These are phyloP conservation scores for Glycine soja DNA, from an alignment of 306 rosid species.

Conservation along the genomic window DNA sequence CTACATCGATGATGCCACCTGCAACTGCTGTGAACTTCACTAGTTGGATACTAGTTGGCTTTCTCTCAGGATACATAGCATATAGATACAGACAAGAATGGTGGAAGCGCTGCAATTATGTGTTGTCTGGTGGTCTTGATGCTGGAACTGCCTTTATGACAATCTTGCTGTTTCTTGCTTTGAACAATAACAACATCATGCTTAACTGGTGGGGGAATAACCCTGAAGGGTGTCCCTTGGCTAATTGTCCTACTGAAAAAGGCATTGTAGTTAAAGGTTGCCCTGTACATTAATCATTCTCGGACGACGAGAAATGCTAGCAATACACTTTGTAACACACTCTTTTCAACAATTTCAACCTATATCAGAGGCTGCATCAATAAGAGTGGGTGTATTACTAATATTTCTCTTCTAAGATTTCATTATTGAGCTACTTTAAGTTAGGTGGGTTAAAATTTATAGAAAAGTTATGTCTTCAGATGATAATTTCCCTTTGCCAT, in stretches of 20 bases:
- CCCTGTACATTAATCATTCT: slow-evolving; percentile 48
- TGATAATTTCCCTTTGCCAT: slow-evolving; percentile 3
- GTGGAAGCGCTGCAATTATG: slow-evolving; percentile 78
- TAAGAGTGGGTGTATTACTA: neutral
- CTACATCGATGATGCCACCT: slow-evolving; percentile 83
- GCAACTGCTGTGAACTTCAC: slow-evolving; percentile 77
- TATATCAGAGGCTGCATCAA: neutral
- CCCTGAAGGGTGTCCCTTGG: slow-evolving; percentile 75
- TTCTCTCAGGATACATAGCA: slow-evolving; percentile 61
- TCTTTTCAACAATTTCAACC: neutral
- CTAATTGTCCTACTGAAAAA: slow-evolving; percentile 71
- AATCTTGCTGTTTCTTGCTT: slow-evolving; percentile 59
- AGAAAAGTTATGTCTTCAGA: neutral
- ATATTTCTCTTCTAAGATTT: neutral
- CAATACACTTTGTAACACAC: neutral
- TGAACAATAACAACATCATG: slow-evolving; percentile 50
- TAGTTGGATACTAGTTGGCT: slow-evolving; percentile 69
- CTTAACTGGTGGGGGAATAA: slow-evolving; percentile 78
- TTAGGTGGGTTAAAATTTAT: neutral
- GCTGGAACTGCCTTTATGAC: slow-evolving; percentile 90
- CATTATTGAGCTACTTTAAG: neutral
- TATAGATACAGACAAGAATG: slow-evolving; percentile 56
- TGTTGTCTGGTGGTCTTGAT: slow-evolving; percentile 81
- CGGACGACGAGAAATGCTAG: neutral
- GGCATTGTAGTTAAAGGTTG: slow-evolving; percentile 59